Conservation (phyloP, 2,329 filamentous ascomycete species). For the Cordyceps javanica region DNA sequence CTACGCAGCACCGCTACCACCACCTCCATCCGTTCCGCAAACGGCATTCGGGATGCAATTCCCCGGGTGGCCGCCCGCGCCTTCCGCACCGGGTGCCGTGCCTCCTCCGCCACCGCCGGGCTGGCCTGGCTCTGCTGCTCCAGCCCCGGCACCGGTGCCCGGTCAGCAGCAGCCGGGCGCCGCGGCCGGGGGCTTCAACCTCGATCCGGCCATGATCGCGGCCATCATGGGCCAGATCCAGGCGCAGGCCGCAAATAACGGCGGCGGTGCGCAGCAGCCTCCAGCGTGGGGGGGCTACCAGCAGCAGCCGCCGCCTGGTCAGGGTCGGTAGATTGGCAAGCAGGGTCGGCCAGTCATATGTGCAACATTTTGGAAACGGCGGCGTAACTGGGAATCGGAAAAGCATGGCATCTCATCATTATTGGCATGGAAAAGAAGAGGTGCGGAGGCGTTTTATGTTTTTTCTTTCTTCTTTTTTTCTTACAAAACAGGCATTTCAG, state of each 20-base stretch:
- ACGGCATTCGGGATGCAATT: conserved; percentile 37
- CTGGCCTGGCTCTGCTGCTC: conserved; percentile 24
- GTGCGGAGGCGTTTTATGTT: not conserved
- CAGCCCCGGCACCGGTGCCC: conserved; percentile 9
- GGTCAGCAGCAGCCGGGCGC: conserved; percentile 30
- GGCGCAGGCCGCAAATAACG: conserved; percentile 21
- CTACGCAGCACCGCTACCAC: conserved; percentile 19
- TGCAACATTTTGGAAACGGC: not conserved
- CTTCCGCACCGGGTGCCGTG: conserved; percentile 24
- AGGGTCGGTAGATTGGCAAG: conserved; percentile 19
- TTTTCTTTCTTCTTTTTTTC: too few relatives aligned
- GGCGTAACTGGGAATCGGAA: not conserved
- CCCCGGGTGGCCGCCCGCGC: conserved; percentile 36
- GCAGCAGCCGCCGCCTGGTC: conserved; percentile 16
- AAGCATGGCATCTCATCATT: not conserved
- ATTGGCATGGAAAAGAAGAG: not conserved
- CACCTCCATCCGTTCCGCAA: conserved; percentile 21
- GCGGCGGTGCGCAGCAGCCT: conserved; percentile 20
- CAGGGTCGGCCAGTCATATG: too few relatives aligned
- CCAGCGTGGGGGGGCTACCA: conserved; percentile 23
- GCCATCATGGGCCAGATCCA: conserved; percentile 41
- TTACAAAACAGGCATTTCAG: not conserved
- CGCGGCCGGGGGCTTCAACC: conserved; percentile 36
- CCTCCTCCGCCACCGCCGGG: conserved; percentile 28
- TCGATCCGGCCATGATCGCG: conserved; percentile 54